A percentile compares a stretch with the other conserved stretches of the same genome.
phyloP scores from a whole-genome alignment of 495 filamentous ascomycete species.

The Penicillium cosmopolitanum region DNA sequence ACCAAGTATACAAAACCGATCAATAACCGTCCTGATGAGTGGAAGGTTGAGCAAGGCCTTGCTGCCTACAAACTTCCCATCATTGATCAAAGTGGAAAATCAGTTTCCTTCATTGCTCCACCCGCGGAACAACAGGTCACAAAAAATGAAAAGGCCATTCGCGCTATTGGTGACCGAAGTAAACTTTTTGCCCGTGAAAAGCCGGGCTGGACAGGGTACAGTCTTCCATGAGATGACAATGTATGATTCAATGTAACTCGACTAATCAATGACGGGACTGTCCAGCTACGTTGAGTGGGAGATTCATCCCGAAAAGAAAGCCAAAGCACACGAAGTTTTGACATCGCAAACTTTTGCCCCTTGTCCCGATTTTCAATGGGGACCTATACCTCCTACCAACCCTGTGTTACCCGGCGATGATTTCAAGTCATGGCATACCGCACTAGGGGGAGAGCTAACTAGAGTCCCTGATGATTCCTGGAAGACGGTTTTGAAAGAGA shows the following conservation, averaged over 20 bases:
- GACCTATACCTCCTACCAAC: slow-evolving; percentile 64
- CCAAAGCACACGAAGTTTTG: slow-evolving; percentile 58
- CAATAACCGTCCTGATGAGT: slow-evolving; percentile 53
- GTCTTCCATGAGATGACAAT: not conserved
- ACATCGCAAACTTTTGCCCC: slow-evolving; percentile 57
- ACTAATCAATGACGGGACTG: not conserved
- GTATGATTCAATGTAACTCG: no score
- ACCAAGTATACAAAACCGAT: slow-evolving; percentile 11
- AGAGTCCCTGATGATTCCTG: slow-evolving; percentile 59
- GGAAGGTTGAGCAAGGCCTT: slow-evolving; percentile 58
- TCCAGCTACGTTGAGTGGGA: slow-evolving; percentile 68
- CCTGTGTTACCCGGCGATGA: slow-evolving; percentile 63
- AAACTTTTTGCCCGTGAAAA: slow-evolving; percentile 40
- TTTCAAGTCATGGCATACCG: slow-evolving; percentile 69
- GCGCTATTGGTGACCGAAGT: slow-evolving; percentile 37
- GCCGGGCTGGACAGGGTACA: slow-evolving; percentile 41
- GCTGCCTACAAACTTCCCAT: slow-evolving; percentile 48
- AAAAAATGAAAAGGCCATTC: slow-evolving; percentile 41
- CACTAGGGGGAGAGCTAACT: slow-evolving; percentile 53
- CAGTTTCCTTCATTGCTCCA: slow-evolving; percentile 27
- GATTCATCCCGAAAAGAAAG: slow-evolving; percentile 66
- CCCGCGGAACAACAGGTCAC: slow-evolving; percentile 21
- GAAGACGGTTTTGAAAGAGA: slow-evolving; percentile 62
- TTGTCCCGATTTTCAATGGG: slow-evolving; percentile 63
- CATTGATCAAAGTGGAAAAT: slow-evolving; percentile 47